Percentiles rank a stretch among this genome's conserved stretches.
These are phyloP conservation scores for Digitaria exilis DNA, from an alignment of 202 grass and related monocot species.

Conservation along the genomic window DNA sequence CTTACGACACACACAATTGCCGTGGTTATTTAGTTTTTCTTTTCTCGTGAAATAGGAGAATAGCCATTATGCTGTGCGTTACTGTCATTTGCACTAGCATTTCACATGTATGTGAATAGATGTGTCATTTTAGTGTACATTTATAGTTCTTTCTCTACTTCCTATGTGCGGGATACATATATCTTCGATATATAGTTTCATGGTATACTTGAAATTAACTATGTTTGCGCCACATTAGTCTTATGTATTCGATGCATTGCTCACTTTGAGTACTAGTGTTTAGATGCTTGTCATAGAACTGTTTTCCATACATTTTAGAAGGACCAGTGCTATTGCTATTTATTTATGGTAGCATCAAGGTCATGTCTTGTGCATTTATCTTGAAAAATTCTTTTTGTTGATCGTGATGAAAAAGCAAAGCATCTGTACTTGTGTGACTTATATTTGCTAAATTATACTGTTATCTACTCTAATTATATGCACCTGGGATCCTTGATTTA, in stretches of 20 bases:
- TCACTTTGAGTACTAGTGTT: background rate
- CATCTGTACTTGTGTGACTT: background rate
- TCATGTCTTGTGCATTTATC: slow-evolving; percentile 11
- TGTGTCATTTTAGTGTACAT: background rate
- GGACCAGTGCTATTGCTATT: background rate
- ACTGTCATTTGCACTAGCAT: background rate
- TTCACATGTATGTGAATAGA: background rate
- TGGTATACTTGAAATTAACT: background rate
- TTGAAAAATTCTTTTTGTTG: background rate
- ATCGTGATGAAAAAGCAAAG: background rate
- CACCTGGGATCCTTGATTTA: slow-evolving; percentile 56
- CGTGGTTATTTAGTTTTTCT: background rate
- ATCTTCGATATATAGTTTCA: background rate
- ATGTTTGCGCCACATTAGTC: background rate
- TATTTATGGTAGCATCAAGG: background rate
- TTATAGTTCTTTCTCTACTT: background rate
- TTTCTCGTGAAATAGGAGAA: background rate
- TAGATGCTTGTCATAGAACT: background rate
- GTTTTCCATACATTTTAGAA: background rate
- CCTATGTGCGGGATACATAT: background rate
- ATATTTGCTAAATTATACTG: background rate
- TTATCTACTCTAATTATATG: background rate
- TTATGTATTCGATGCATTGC: background rate
- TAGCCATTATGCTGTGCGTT: background rate
- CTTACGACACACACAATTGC: background rate